These are phyloP conservation scores for Austroboletus rostrupii DNA, from an alignment of 1,284 basidiomycete genomes.

Conservation along the genomic window DNA sequence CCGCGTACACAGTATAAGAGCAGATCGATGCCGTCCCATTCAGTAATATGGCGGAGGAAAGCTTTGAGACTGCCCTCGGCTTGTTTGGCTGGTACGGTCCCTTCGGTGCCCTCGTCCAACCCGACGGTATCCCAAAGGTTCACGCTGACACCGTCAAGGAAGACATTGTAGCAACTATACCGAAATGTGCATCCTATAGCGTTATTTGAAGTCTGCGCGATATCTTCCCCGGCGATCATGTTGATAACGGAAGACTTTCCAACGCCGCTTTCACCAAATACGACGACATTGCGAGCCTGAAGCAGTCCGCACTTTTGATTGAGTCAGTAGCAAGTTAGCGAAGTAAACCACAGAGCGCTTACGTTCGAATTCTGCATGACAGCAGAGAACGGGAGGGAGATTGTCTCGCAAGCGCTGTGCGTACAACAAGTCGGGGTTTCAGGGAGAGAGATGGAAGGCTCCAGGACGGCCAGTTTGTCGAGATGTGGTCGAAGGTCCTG, in stretches of 20 bases:
- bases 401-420: constrained; percentile 12
- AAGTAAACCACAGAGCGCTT: constrained; percentile 1
- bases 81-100: constrained; percentile 17
- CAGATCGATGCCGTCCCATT: constrained; percentile 25
- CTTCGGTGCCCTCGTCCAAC: constrained; percentile 27
- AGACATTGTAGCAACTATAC: constrained; percentile 16
- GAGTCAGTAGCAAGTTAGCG: constrained; percentile 1
- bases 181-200: constrained; percentile 27
- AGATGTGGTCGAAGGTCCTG: constrained; percentile 13
- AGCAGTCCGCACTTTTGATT: constrained; percentile 7
- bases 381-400: constrained; percentile 1
- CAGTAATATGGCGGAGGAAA: constrained; percentile 26
- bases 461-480: constrained; percentile 14
- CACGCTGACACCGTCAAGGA: constrained; percentile 14
- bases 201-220: constrained; percentile 24
- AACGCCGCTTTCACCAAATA: constrained; percentile 31
- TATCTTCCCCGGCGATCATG: constrained; percentile 21
- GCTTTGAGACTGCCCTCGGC: constrained; percentile 24
- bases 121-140: constrained; percentile 32
- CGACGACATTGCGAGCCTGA: constrained; percentile 24
- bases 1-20: constrained; percentile 34
- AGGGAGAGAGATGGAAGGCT: background rate
- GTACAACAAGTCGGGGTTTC: constrained; percentile 3
- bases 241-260: constrained; percentile 32
- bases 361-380: constrained; percentile 9